phyloP scores from a whole-genome alignment of 108 stramenopile species.

The Fragilariopsis cylindrus region DNA sequence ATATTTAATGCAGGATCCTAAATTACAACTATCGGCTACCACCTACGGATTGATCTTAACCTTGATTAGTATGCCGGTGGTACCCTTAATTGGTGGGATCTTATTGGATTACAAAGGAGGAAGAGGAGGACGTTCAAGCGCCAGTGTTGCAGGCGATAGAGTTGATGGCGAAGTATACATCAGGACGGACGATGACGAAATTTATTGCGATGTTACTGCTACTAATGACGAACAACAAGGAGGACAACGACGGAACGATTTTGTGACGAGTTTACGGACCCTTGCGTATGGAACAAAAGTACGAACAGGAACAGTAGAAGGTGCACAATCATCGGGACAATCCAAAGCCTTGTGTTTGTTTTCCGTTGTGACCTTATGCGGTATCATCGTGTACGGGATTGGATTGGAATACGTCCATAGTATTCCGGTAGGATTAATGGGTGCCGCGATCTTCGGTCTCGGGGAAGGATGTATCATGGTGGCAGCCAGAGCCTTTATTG shows the following conservation, averaged over 20 bases:
- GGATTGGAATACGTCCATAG: slow-evolving; percentile 2
- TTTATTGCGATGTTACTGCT: too few relatives aligned
- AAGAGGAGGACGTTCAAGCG: not conserved
- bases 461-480: slow-evolving; percentile 8
- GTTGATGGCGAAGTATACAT: too few relatives aligned
- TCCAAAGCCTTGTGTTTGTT: slow-evolving; percentile 9
- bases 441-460: not conserved
- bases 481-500: slow-evolving; percentile 9
- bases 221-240: too few relatives aligned
- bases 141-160: too few relatives aligned
- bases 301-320: too few relatives aligned
- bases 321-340: not conserved
- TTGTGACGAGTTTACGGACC: too few relatives aligned
- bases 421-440: not conserved
- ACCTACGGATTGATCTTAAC: slow-evolving; percentile 8
- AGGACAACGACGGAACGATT: too few relatives aligned
- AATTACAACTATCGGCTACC: not conserved
- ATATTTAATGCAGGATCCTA: slow-evolving; percentile 13
- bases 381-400: slow-evolving; percentile 9
- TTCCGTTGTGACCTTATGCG: not conserved
- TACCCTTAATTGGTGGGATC: not conserved
- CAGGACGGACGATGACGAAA: too few relatives aligned
- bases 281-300: too few relatives aligned
- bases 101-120: slow-evolving; percentile 4
- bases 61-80: slow-evolving; percentile 1